phyloP scores from a whole-genome alignment of 108 stramenopile genomes.

The Nitzschia sp. region DNA sequence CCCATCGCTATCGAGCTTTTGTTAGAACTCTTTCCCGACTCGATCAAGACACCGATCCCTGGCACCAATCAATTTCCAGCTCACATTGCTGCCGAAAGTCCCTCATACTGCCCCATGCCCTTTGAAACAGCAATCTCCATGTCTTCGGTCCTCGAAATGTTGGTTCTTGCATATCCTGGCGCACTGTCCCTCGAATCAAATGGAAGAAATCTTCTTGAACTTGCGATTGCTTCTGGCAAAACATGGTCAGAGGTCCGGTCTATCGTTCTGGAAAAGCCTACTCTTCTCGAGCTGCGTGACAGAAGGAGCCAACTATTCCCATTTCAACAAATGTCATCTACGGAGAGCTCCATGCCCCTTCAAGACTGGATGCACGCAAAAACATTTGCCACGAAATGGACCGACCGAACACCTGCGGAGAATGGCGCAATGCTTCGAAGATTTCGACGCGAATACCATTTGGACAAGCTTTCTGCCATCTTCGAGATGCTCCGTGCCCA shows the following conservation, averaged over 20 bases:
- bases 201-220: constrained; percentile 32
- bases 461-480: constrained; percentile 13
- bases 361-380: background rate
- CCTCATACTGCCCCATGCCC: constrained; percentile 26
- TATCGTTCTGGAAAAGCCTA: background rate
- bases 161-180: constrained; percentile 7
- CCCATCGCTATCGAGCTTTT: constrained; percentile 34
- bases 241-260: constrained; percentile 12
- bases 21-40: constrained; percentile 24
- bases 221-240: constrained; percentile 32
- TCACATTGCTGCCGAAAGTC: constrained; percentile 25
- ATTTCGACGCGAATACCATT: background rate
- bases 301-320: background rate
- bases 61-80: constrained; percentile 23
- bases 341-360: background rate
- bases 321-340: constrained; percentile 7
- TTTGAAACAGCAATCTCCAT: constrained; percentile 23
- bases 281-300: constrained; percentile 2
- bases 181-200: background rate
- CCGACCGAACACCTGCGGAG: background rate
- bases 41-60: background rate
- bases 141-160: constrained; percentile 13
- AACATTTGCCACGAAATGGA: constrained; percentile 1
- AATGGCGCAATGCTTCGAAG: background rate
- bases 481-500: constrained; percentile 12